Conservation (phyloP, 768 basidiomycete species). For the Mycena alexandri region DNA sequence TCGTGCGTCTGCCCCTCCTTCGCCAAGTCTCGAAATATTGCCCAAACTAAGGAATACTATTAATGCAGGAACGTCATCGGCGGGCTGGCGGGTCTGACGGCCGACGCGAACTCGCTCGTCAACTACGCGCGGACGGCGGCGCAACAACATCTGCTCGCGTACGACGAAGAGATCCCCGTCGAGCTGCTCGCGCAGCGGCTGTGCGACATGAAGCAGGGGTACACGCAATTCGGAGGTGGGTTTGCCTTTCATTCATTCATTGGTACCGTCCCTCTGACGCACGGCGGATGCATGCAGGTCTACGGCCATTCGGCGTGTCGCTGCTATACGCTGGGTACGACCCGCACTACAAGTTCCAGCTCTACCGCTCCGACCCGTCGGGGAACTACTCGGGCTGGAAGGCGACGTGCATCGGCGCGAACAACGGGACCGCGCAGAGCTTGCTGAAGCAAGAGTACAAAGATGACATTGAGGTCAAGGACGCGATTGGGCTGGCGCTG, state of each 20-base stretch:
- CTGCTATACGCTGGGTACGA: constrained; percentile 97
- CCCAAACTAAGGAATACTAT: constrained; percentile 2
- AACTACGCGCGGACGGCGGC: constrained; percentile 94
- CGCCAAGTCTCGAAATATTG: not conserved
- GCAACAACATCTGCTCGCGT: constrained; percentile 87
- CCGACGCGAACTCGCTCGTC: constrained; percentile 97
- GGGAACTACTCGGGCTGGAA: constrained; percentile 99
- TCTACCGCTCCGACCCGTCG: constrained; percentile 98
- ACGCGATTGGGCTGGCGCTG: constrained; percentile 91
- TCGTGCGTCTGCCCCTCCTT: constrained; percentile 63
- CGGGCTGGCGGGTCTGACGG: constrained; percentile 95
- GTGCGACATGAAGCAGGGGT: constrained; percentile 98
- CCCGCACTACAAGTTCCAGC: constrained; percentile 94
- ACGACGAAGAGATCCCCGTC: constrained; percentile 98
- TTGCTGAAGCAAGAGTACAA: constrained; percentile 98
- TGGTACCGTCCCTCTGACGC: constrained; percentile 5
- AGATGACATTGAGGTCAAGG: constrained; percentile 91
- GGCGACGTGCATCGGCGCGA: constrained; percentile 98
- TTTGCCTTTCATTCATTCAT: constrained; percentile 8
- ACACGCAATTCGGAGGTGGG: constrained; percentile 95
- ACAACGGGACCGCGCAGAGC: constrained; percentile 95
- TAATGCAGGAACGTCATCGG: constrained; percentile 88
- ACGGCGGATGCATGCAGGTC: constrained; percentile 63
- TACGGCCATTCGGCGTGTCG: constrained; percentile 98
- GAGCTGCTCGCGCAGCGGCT: constrained; percentile 94